A percentile compares a stretch with the other conserved stretches of the same genome.
Conservation (phyloP, 2,329 filamentous ascomycete genomes). For the Parascedosporium putredinis region DNA sequence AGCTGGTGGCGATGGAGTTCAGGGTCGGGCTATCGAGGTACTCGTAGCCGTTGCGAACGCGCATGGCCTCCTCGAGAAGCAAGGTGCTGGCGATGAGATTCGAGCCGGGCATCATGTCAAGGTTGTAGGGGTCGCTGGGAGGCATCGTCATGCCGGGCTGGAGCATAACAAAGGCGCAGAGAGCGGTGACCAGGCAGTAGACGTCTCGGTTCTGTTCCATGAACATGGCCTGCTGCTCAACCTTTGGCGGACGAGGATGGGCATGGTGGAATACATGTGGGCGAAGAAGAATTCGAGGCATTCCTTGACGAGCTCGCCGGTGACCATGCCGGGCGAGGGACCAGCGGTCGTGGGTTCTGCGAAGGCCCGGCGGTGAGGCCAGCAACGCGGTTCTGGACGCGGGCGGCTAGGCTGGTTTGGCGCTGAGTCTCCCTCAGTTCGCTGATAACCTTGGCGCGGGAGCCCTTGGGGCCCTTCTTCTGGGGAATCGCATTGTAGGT, state of each 20-base stretch:
- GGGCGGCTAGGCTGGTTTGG: slow-evolving; percentile 52
- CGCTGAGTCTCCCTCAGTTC: slow-evolving; percentile 60
- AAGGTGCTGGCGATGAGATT: slow-evolving; percentile 55
- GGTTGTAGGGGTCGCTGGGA: slow-evolving; percentile 42
- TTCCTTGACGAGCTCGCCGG: slow-evolving; percentile 52
- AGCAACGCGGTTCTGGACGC: slow-evolving; percentile 50
- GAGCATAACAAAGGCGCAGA: slow-evolving; percentile 58
- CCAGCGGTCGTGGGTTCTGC: slow-evolving; percentile 20
- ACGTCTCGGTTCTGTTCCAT: slow-evolving; percentile 53
- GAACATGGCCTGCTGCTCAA: slow-evolving; percentile 48
- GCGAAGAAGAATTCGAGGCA: slow-evolving; percentile 60
- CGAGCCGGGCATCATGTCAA: slow-evolving; percentile 45
- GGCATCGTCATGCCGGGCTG: slow-evolving; percentile 58
- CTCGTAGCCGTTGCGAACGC: slow-evolving; percentile 54
- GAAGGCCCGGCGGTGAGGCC: slow-evolving; percentile 28
- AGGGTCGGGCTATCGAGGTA: slow-evolving; percentile 45
- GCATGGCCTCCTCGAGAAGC: slow-evolving; percentile 55
- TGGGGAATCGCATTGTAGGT: slow-evolving; percentile 67
- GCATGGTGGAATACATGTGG: slow-evolving; percentile 54
- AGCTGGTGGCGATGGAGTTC: slow-evolving; percentile 59
- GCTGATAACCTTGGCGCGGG: slow-evolving; percentile 64
- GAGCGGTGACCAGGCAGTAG: slow-evolving; percentile 54
- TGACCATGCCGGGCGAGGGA: slow-evolving; percentile 50
- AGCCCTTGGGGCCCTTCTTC: slow-evolving; percentile 68
- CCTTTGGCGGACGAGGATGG: slow-evolving; percentile 48